Evolutionary conservation across 495 filamentous ascomycete genomes (phyloP).

Genomic region (Lichenothelia convexa): DNA sequence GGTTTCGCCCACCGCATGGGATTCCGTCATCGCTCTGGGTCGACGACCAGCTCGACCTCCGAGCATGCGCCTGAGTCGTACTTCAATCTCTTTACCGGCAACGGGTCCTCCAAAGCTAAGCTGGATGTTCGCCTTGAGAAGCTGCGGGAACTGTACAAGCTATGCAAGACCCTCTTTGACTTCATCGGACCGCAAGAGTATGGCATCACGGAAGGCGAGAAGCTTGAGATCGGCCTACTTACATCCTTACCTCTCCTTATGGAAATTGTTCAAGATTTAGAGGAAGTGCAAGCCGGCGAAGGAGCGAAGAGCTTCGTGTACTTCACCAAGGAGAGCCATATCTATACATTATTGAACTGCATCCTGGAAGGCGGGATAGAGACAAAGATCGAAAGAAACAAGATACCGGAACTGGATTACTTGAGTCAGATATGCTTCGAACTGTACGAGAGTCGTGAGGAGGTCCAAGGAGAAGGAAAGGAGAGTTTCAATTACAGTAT

Average conservation of each 20-base stretch:
- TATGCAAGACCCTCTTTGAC: conserved; percentile 91
- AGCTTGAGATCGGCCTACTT: conserved; percentile 89
- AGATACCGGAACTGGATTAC: conserved; percentile 94
- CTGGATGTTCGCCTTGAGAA: conserved; percentile 70
- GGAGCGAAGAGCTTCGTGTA: conserved; percentile 94
- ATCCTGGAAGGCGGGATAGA: conserved; percentile 91
- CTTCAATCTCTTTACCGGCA: conserved; percentile 71
- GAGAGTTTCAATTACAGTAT: conserved; percentile 79
- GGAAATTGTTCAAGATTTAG: conserved; percentile 91
- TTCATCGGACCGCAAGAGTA: conserved; percentile 98
- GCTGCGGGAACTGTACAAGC: conserved; percentile 74
- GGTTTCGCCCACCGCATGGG: conserved; percentile 21
- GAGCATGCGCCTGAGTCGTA: conserved; percentile 38
- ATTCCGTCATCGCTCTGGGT: conserved; percentile 19
- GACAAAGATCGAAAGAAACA: conserved; percentile 75
- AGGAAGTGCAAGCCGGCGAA: conserved; percentile 85
- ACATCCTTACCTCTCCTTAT: conserved; percentile 83
- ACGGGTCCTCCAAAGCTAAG: conserved; percentile 60
- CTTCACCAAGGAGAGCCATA: conserved; percentile 96
- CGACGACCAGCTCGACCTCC: conserved; percentile 1
- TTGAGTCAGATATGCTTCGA: conserved; percentile 96
- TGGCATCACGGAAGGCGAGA: conserved; percentile 82
- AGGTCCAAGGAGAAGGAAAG: conserved; percentile 32
- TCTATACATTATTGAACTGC: conserved; percentile 95
- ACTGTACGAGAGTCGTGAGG: conserved; percentile 82